Percentiles rank a stretch among this genome's conserved stretches.
These are phyloP conservation scores for Phaeomoniella chlamydospora DNA, from an alignment of 2,329 filamentous ascomycete species.

Conservation along the genomic window DNA sequence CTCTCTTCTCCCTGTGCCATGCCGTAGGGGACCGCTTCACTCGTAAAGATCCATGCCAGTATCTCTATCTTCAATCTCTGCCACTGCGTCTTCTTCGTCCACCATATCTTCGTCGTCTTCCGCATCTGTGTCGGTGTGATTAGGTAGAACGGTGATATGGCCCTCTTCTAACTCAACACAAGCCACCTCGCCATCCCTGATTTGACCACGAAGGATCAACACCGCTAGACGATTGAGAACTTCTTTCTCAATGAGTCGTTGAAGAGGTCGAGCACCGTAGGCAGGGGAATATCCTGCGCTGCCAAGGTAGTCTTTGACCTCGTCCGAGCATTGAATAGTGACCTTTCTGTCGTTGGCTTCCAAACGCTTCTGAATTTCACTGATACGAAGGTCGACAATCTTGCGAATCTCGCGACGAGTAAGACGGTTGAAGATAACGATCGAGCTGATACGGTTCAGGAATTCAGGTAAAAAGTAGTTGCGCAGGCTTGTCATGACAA, in stretches of 20 bases:
- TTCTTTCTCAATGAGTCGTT: constrained; percentile 89
- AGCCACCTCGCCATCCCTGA: constrained; percentile 75
- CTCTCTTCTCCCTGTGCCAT: too few relatives aligned
- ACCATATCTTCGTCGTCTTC: constrained; percentile 59
- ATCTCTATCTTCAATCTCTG: constrained; percentile 49
- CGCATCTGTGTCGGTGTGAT: constrained; percentile 58
- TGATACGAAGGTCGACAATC: constrained; percentile 83
- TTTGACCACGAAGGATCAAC: constrained; percentile 70
- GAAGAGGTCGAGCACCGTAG: constrained; percentile 81
- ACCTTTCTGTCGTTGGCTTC: constrained; percentile 73
- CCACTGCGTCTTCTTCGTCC: constrained; percentile 60
- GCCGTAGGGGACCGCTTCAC: too few relatives aligned
- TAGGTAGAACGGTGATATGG: constrained; percentile 67
- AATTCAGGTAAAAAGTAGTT: constrained; percentile 98
- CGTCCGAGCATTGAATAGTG: constrained; percentile 62
- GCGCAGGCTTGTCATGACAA: constrained; percentile 81
- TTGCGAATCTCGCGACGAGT: constrained; percentile 78
- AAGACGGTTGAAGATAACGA: constrained; percentile 96
- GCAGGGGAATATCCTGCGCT: constrained; percentile 85
- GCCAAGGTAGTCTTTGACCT: constrained; percentile 87
- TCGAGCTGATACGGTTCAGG: constrained; percentile 91
- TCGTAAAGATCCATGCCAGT: constrained; percentile 52
- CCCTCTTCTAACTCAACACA: constrained; percentile 65
- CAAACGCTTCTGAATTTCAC: constrained; percentile 87
- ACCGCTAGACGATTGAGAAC: constrained; percentile 88